Base-by-base conservation (phyloP, 2,329 filamentous ascomycete species). In the Sarocladium oryzae region DNA sequence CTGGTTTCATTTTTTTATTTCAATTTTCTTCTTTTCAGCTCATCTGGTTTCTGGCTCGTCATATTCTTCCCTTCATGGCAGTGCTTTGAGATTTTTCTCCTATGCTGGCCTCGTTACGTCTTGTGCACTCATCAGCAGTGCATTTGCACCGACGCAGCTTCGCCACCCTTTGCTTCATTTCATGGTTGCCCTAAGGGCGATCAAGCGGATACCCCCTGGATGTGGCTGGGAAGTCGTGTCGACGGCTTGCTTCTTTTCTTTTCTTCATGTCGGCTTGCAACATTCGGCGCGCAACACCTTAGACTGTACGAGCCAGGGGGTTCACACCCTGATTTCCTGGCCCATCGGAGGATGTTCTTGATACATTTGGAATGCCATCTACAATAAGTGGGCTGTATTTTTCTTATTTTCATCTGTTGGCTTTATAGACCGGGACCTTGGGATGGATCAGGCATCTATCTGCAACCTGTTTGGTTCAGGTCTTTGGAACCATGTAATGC, bases 251-350 rank as follows among this genome's bases (percentile, higher is more conserved):
- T 33, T 45, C n/a, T 16, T 28, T 26, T 15, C 33, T 18, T 9
- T 48, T 48, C 16, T 33, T 4, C n/a, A 18, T 20, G 5, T 33
- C 26, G 20, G 6, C n/a, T 48, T 33, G 24, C 26, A 20, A 21
- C 24, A 30, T 23, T 20, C 21, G 28, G 24, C 28, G 43, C 43
- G 32, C 43, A 48, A 48, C 32, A 33, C 28, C 40, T 53, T 65
- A 69, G 65, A 63, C 53, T 67, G 62, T 62, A 66, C 57, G 64
- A 66, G 63, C 58, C 60, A 62, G 60, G 60, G 66, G 66, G 66
- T 68, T 65, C 48, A 32, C 48, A 38, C 52, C 49, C 49, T 16
- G 20, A 16, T 20, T 5, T 3, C 13, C 43, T 33, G 43, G 15
- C 43, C 26, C 26, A 48, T 48, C 43, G 43, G 43, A 60, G 58